Base-by-base conservation (phyloP, 306 rosid genomes). In the Urtica urens region DNA sequence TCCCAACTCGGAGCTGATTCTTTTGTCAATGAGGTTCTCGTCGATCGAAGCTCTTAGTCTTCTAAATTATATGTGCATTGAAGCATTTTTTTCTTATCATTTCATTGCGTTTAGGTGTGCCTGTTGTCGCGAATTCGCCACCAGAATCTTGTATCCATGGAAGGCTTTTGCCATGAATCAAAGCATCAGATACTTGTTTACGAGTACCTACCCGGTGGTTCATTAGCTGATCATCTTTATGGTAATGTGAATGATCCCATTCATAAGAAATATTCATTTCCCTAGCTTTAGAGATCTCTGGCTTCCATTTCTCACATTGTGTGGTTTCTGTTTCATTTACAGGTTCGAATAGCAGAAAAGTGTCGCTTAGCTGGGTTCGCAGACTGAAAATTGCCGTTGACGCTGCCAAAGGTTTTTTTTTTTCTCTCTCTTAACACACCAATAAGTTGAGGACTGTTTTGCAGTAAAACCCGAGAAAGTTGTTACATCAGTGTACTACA, bases 301-400 rank as follows among this genome's bases (percentile, higher is more conserved):
- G 18, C 22, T 19, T 38, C 11, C 24, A 10, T 18, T 20, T 42
- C 15, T 2, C 11, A 15, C 17, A 4, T 35, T 35, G 5, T 35
- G 40, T 35, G 11, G 4, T n/a, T 4, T 7, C 15, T 9, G 40
- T 35, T 4, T 58, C 34, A 26, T 43, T 23, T 31, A n/a, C 79
- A 88, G 97, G 93, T 46, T 31, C 71, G 60, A 78, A 65, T 46
- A 72, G 77, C 44, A 57, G 58, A 51, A 78, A 60, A 38, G 64
- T 70, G 45, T 68, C 86, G 40, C 72, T 88, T 38, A 88, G 95
- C 51, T 88, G 97, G 97, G 78, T 81, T 53, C 72, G 93, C 26
- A 77, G 97, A 75, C 78, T 88, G 77, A 88, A 88, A 78, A 82
- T 88, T 59, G 90, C 95, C 23, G 77, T 81, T 11, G 97, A 88